phyloP scores from a whole-genome alignment of 345 rosid species.

The Salix udensis region DNA sequence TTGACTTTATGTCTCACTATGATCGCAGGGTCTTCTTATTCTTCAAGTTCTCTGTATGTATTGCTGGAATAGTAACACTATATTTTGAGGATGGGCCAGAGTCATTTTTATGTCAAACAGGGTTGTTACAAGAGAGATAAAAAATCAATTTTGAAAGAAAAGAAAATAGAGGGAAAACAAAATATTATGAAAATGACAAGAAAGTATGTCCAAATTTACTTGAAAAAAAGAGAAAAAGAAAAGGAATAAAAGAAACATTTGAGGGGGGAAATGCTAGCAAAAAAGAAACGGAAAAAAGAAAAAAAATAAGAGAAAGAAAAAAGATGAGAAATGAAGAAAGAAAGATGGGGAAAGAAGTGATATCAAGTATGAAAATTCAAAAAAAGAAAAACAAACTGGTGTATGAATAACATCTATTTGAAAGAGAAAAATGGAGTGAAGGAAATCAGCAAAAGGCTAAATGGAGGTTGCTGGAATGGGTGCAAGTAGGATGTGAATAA shows the following conservation, averaged over 20 bases:
- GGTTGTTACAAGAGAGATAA: slow-evolving; percentile 21
- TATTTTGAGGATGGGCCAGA: slow-evolving; percentile 38
- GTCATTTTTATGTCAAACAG: slow-evolving; percentile 29
- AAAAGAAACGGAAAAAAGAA: slow-evolving; percentile 5
- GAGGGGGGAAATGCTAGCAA: slow-evolving; percentile 1
- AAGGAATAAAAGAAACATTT: slow-evolving; percentile 9
- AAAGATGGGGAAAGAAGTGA: slow-evolving; percentile 14
- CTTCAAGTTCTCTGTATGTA: slow-evolving; percentile 54
- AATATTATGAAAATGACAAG: slow-evolving; percentile 5
- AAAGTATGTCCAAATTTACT: slow-evolving; percentile 4
- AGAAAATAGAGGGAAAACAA: background rate
- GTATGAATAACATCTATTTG: background rate
- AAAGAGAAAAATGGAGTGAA: background rate
- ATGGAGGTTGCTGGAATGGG: slow-evolving; percentile 12
- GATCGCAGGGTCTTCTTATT: slow-evolving; percentile 66
- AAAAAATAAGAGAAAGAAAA: slow-evolving; percentile 11
- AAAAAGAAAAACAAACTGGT: too few species aligned
- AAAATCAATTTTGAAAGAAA: slow-evolving; percentile 15
- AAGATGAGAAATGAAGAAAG: slow-evolving; percentile 4
- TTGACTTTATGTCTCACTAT: slow-evolving; percentile 61
- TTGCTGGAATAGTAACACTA: slow-evolving; percentile 42
- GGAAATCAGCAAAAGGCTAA: slow-evolving; percentile 6
- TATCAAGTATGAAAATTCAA: background rate
- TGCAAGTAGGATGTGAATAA: slow-evolving; percentile 17
- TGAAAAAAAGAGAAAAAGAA: slow-evolving; percentile 10